Evolutionary conservation across 2,329 filamentous ascomycete genomes (phyloP).

Genomic region (Trichoderma sp.): DNA sequence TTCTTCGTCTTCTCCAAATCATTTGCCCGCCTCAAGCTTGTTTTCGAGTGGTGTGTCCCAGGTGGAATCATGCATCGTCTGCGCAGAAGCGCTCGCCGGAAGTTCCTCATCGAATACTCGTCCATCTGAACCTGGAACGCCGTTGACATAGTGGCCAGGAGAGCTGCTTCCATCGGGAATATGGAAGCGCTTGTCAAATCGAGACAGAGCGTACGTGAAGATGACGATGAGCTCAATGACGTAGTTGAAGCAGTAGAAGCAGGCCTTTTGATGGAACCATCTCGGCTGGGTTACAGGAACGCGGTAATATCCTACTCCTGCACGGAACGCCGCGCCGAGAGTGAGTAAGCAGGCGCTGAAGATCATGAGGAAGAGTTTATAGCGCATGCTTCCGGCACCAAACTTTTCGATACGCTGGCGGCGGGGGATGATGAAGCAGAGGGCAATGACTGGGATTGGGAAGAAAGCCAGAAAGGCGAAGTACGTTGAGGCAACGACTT

Average conservation of each 20-base stretch:
- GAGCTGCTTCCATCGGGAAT: conserved; percentile 69
- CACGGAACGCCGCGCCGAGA: conserved; percentile 69
- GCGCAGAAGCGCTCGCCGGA: neutral
- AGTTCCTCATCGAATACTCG: neutral
- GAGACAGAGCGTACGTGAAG: conserved; percentile 62
- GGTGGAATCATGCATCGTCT: neutral
- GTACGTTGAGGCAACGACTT: conserved; percentile 67
- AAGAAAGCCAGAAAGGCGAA: conserved; percentile 58
- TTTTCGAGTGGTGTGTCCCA: neutral
- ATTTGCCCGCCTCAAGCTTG: neutral
- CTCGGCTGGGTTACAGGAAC: conserved; percentile 57
- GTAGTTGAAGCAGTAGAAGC: conserved; percentile 82
- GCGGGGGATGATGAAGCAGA: conserved; percentile 54
- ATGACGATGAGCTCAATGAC: conserved; percentile 71
- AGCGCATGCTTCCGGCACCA: conserved; percentile 65
- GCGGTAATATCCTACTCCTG: conserved; percentile 57
- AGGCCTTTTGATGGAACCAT: conserved; percentile 70
- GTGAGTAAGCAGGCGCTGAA: conserved; percentile 60
- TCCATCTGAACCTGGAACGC: neutral
- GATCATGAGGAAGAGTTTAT: conserved; percentile 67
- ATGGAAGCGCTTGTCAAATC: conserved; percentile 76
- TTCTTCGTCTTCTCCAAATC: neutral
- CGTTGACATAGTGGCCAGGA: conserved; percentile 51
- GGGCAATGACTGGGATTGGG: conserved; percentile 56
- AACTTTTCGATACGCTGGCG: conserved; percentile 49